Evolutionary conservation across 441 rosid species (phyloP), one percentile per base, ranked within the genome.

Genomic region (Erysimum cheiri): DNA sequence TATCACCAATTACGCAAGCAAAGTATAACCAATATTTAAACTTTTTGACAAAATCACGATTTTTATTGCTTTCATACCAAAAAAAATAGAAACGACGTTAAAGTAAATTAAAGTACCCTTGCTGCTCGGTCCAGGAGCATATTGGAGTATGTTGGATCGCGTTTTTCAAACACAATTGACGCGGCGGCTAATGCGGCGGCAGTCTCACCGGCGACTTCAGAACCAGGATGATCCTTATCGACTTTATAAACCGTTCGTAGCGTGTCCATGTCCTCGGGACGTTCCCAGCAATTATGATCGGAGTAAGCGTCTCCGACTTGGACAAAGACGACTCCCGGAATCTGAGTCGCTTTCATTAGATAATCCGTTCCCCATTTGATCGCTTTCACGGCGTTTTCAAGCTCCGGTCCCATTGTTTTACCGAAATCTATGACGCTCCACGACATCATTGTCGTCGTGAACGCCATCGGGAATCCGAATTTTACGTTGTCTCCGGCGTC

Each of bases 401-500:
- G 81, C 87, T 33, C 87, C 77, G 41, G 83, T 73, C 24, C 63
- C 53, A 53, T 74, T 39, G 54, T 81, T 83, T 71, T 84, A 11
- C 85, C 79, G 68, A 85, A 87, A 39, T 87, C 84, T 0, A 89
- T 75, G 36, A 85, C 87, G 63, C 88, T 81, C 95, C 95, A 89
- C 1, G 95, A 84, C 60, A 87, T 62, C 88, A 89, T 84, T 5
- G 95, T 84, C 14, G 83, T 74, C 2, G 92, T 87, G 78, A 89
- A 89, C 0, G 92, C 90, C 90, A 89, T 83, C 6, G 92, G 92
- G 10, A 89, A 80, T 24, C 95, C 89, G 56, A 89, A 89, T 40
- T 89, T 89, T 7, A 89, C 87, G 62, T 89, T 86, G 76, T 89
- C 95, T 39, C 95, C 95, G 4, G 95, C 92, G 69, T 89, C 95